Evolutionary conservation across 208 protist genomes (phyloP), one percentile per base, ranked within the genome.

Genomic region (Crithidia sp.): DNA sequence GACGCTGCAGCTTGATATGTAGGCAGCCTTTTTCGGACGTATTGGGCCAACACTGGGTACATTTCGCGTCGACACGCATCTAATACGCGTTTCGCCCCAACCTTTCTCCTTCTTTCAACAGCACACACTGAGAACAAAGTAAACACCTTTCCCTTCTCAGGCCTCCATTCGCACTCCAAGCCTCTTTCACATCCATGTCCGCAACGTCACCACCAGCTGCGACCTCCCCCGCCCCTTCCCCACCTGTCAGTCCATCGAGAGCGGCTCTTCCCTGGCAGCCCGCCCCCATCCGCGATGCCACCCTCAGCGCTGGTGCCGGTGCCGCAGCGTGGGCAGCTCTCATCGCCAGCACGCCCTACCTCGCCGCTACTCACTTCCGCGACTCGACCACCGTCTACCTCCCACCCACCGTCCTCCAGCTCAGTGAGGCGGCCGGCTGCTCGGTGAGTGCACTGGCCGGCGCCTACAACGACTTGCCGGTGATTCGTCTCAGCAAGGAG

Each of bases 361-460:
- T 93, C 39, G 19, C 63, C 16, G 54, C 68, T 13, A 63, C 83
- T 6, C 17, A 41, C 16, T 56, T 89, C n/a, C 79, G 82, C 4
- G 41, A 19, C 13, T 58, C 74, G 10, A 80, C 61, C 9, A 64
- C 84, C 28, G 83, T 94, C 40, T 94, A 92, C 66, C 79, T 78
- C 56, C 86, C 86, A 6, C 89, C 85, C 14, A 86, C 79, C 2
- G 67, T 87, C 41, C 47, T 85, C 10, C 83, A 88, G 59, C 79
- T 90, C 14, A 78, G 76, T 45, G 79, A 83, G n/a, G 83, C 83
- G 7, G 76, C 79, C 0, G 80, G 83, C 7, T 71, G 80, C 64
- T 78, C 79, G 36, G 73, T 79, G 17, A 63, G 70, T 19, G 56
- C 59, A 3, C 57, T 86, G 17, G 55, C 71, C 0, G 74, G 65